Base-by-base conservation (phyloP, 352 stramenopile species). In the Globisporangium ultimum region DNA sequence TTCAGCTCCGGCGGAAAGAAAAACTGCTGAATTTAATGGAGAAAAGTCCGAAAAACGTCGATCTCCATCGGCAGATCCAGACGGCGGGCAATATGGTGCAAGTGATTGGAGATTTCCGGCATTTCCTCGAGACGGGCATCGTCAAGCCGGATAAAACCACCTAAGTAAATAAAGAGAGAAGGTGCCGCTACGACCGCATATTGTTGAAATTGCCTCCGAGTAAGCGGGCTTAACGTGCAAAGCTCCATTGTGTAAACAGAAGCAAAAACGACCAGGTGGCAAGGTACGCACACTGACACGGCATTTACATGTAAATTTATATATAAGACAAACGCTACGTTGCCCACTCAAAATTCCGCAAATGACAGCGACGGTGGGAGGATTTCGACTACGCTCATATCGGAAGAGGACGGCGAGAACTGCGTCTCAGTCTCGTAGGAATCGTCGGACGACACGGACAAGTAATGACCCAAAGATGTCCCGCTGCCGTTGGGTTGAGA, bases 1-100 rank as follows among this genome's bases (percentile, higher is more conserved):
- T 45, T 58, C 62, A 94, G 84, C 70, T 94, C 28, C 74, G 84
- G 58, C 71, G 84, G 59, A 94, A 94, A 64, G 84, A 94, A 57
- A 88, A 84, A 49, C 57, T 94, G 56, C 67, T 94, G 45, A 91
- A 92, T 62, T 55, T 89, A 24, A 94, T 89, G 80, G 84, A 94
- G 70, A 92, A 91, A 62, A 85, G 67, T 50, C 81, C 77, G 15
- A 91, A 89, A 61, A 91, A 89, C 67, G 78, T 89, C 56, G 84
- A 94, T 64, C 58, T 92, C 45, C 84, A 94, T 72, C 82, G 84
- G 10, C 84, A 94, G 66, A 92, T 94, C 66, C 84, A 94, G 61
- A 91, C 83, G 11, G 84, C 84, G 36, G 84, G 84, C 62, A 91
- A 92, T 53, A 58, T 94, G 45, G 84, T 84, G 22, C 84, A 92